Evolutionary conservation across 495 filamentous ascomycete species (phyloP), one percentile per base, ranked within the genome.

Genomic region (Bryoglossum gracile): DNA sequence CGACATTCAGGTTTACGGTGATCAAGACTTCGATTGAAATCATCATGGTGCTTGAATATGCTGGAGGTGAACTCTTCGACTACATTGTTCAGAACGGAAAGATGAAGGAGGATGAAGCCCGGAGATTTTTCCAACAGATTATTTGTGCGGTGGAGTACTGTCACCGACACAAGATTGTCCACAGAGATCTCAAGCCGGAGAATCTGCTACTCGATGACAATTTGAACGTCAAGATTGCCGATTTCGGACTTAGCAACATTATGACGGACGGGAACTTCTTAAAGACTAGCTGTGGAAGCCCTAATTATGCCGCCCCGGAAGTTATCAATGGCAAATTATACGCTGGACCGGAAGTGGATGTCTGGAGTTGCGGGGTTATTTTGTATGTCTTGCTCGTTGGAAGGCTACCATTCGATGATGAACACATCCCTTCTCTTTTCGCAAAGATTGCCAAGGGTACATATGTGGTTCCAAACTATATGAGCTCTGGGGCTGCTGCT

Each of bases 211-310:
- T 98, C 53, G 92, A 98, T 67, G 83, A 88, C 51, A 76, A 89
- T 40, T 83, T 95, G 59, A 95, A 96, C 60, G 92, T 98, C 58
- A 98, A 98, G 72, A 97, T 98, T 65, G 92, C 92, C 43, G 92
- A 98, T 70, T 98, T 98, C 57, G 92, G 92, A 45, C 70, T 98
- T 43, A 96, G 91, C 69, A 98, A 98, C 61, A 97, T 98, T 66
- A 97, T 98, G 91, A 96, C 92, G 8, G 92, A 98, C 59, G 92
- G 92, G 8, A 98, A 97, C 61, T 98, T 98, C 65, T 78, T 98
- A 57, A 96, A 95, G 69, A 98, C 92, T 0, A 95, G 89, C 68
- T 98, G 92, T 63, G 92, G 92, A 45, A 95, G 89, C 56, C 92
- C 92, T 14, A 98, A 98, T 65, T 98, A 98, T 65, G 92, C 92